phyloP scores from a whole-genome alignment of 2,329 filamentous ascomycete genomes.

The Emmonsiellopsis sp. region DNA sequence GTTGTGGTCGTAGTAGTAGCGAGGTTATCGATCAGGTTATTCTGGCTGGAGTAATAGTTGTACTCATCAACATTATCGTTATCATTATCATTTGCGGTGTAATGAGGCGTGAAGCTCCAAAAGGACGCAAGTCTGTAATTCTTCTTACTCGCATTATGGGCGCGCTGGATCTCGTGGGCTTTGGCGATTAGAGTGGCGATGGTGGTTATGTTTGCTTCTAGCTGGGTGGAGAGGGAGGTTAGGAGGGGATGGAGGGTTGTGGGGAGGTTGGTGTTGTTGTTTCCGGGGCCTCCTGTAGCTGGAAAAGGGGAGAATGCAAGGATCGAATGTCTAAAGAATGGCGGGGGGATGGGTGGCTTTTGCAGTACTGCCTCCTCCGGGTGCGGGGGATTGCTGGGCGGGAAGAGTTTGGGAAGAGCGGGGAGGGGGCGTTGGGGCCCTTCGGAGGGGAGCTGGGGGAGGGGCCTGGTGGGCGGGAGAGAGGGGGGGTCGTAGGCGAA shows the following conservation, averaged over 20 bases:
- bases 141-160: slow-evolving; percentile 17
- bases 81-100: slow-evolving; percentile 9
- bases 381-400: background rate
- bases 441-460: slow-evolving; percentile 9
- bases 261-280: slow-evolving; percentile 10
- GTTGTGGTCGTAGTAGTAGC: slow-evolving; percentile 3
- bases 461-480: slow-evolving; percentile 15
- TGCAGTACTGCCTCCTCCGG: background rate
- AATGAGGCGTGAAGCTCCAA: slow-evolving; percentile 28
- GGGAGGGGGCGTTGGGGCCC: background rate
- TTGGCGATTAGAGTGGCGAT: slow-evolving; percentile 5
- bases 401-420: background rate
- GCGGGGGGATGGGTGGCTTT: background rate
- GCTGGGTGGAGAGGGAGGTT: slow-evolving; percentile 14
- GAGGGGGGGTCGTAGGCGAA: slow-evolving; percentile 5
- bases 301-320: background rate
- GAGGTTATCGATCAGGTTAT: no score
- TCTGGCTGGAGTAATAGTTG: background rate
- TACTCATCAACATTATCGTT: slow-evolving; percentile 4
- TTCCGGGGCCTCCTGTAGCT: background rate
- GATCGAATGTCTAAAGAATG: background rate
- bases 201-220: slow-evolving; percentile 7
- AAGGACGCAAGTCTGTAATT: slow-evolving; percentile 27
- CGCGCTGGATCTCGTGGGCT: slow-evolving; percentile 14
- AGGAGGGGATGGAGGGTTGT: slow-evolving; percentile 20